Conservation (phyloP, 2,329 filamentous ascomycete genomes). For the Botrytis aclada region DNA sequence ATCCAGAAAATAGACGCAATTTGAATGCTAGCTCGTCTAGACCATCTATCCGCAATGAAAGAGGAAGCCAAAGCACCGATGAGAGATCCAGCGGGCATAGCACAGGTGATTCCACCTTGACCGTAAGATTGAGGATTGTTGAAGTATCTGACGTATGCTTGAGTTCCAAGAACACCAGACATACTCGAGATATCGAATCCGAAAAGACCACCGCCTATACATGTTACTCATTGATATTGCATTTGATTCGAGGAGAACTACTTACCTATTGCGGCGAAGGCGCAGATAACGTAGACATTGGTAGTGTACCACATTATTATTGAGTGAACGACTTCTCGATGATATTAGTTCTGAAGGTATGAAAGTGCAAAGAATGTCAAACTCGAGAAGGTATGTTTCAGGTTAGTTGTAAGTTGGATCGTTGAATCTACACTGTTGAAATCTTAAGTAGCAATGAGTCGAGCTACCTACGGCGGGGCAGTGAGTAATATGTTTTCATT, state of each 20-base stretch:
- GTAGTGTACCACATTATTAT: conserved; percentile 37
- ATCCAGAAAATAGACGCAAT: conserved; percentile 50
- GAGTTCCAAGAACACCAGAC: conserved; percentile 64
- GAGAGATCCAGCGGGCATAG: conserved; percentile 72
- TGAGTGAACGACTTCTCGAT: conserved; percentile 15
- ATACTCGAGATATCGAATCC: conserved; percentile 78
- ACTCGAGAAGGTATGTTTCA: not conserved
- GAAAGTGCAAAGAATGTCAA: not conserved
- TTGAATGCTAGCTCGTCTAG: conserved; percentile 46
- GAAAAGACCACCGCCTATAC: conserved; percentile 61
- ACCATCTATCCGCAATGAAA: conserved; percentile 53
- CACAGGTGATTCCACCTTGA: conserved; percentile 68
- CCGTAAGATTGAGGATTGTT: conserved; percentile 54
- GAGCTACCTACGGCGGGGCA: not conserved
- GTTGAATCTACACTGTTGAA: not conserved
- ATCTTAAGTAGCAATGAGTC: not conserved
- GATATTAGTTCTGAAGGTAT: not conserved
- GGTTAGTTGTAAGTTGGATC: not conserved
- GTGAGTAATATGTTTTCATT: not conserved
- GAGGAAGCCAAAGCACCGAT: conserved; percentile 57
- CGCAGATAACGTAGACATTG: conserved; percentile 60
- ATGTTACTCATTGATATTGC: conserved; percentile 1
- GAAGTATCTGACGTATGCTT: conserved; percentile 71
- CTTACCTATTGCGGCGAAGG: conserved; percentile 59
- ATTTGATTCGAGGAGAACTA: conserved; percentile 1